phyloP scores from a whole-genome alignment of 805 yeast species.

The Wickerhamiella azymoides region DNA sequence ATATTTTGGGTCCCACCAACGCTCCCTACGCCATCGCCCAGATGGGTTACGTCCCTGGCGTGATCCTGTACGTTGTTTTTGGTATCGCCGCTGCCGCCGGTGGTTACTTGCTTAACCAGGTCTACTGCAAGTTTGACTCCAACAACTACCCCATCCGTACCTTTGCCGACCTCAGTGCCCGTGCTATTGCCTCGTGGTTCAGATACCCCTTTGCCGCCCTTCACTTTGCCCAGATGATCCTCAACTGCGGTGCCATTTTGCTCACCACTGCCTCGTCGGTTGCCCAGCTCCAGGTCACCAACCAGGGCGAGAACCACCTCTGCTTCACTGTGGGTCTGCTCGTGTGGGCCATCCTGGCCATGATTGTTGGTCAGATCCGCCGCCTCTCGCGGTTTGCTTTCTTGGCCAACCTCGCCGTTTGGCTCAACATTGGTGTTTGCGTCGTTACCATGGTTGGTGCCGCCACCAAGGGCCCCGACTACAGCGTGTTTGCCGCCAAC shows the following conservation, averaged over 20 bases:
- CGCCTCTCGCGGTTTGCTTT: constrained; percentile 29
- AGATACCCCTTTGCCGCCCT: constrained; percentile 27
- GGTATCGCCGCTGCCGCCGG: constrained; percentile 32
- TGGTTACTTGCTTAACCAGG: constrained; percentile 29
- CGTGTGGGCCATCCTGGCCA: constrained; percentile 33
- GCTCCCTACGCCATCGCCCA: constrained; percentile 35
- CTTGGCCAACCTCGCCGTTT: constrained; percentile 33
- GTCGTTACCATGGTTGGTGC: constrained; percentile 34
- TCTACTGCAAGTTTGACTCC: constrained; percentile 30
- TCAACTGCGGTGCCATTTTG: constrained; percentile 32
- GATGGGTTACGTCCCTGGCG: constrained; percentile 35
- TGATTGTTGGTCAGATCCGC: constrained; percentile 32
- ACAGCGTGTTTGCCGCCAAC: constrained; percentile 8
- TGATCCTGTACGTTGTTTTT: constrained; percentile 29
- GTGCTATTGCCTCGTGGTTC: constrained; percentile 27
- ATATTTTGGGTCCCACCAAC: constrained; percentile 34
- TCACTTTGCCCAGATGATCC: constrained; percentile 31
- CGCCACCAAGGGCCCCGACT: constrained; percentile 25
- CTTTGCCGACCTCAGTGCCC: constrained; percentile 31
- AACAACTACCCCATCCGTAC: constrained; percentile 32
- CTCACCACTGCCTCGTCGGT: constrained; percentile 32
- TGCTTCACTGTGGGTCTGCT: constrained; percentile 32
- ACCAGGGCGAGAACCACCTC: constrained; percentile 15
- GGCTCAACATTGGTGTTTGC: constrained; percentile 34
- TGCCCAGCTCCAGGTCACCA: constrained; percentile 24